Base-by-base conservation (phyloP, 768 basidiomycete species). In the Podaxis pistillaris region DNA sequence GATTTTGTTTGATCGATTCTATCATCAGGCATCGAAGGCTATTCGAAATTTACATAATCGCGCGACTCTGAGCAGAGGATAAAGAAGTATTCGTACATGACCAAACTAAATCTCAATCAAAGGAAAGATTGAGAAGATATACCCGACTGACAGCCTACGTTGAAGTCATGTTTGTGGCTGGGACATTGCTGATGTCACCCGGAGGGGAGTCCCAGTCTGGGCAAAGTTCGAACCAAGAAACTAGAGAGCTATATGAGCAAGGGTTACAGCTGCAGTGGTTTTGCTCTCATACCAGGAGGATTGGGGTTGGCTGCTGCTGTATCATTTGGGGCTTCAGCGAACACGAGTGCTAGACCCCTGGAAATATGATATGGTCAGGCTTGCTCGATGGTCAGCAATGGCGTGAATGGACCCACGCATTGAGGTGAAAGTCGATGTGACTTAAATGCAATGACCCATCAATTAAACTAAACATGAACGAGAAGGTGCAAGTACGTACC, bases 361-460 rank as follows among this genome's bases (percentile, higher is more conserved):
- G 53, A 28, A 53, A 37, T 13, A 24, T 46, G 7, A 36, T 17
- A 24, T 41, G 4, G 17, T 49, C 47, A 59, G 17, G 7, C 24
- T 3, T 11, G 12, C 22, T 15, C 3, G n/a, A 24, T 17, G 17
- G 15, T 38, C n/a, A 19, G 46, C 9, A n/a, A 60, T 28, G 17
- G 15, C 8, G 8, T n/a, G 37, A 30, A 19, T 47, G 30, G 19
- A 66, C 78, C 62, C 66, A 79, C 77, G 69, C 67, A 13, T 78
- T 70, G 8, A 83, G 68, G 71, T 85, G 84, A 75, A 80, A 84
- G 58, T 84, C 82, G 59, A 84, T 84, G 65, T 84, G 83, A 63
- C 81, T 81, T 44, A 3, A 6, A 26, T 24, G 41, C 40, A 26
- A 19, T 11, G 19, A 22, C 60, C 22, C 36, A 28, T 6, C 19